These are phyloP conservation scores for Avena insularis DNA, from an alignment of 176 grass and related monocot genomes.

Conservation along the genomic window DNA sequence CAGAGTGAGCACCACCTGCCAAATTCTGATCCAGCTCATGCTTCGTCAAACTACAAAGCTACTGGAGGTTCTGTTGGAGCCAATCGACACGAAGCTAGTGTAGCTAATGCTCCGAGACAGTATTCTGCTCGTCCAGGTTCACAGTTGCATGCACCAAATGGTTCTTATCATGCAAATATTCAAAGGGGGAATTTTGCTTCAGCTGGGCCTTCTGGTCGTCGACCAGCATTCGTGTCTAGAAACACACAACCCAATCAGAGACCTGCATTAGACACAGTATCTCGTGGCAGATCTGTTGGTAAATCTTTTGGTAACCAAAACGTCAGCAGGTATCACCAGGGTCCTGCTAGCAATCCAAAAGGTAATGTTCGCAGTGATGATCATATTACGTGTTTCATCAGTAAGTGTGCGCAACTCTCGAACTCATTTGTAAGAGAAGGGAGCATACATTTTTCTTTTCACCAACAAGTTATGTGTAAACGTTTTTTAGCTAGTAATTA, in stretches of 20 bases:
- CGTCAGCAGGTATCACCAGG: constrained; percentile 52
- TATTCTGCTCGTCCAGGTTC: constrained; percentile 33
- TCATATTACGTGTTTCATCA: not conserved
- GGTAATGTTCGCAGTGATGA: constrained; percentile 50
- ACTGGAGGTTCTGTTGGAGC: constrained; percentile 54
- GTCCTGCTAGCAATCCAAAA: constrained; percentile 54
- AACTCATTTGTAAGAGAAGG: not conserved
- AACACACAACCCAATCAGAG: constrained; percentile 51
- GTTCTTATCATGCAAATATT: constrained; percentile 39
- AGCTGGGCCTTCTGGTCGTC: constrained; percentile 44
- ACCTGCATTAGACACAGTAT: constrained; percentile 37
- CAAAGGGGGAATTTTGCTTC: constrained; percentile 50
- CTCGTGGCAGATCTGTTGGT: constrained; percentile 52
- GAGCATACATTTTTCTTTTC: not conserved
- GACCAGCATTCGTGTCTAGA: constrained; percentile 51
- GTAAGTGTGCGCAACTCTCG: not conserved
- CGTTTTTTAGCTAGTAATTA: not conserved
- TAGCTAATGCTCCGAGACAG: constrained; percentile 49
- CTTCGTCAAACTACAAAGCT: constrained; percentile 40
- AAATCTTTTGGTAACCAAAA: constrained; percentile 55
- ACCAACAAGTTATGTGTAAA: not conserved
- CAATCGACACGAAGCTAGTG: constrained; percentile 47
- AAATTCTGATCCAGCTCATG: constrained; percentile 51
- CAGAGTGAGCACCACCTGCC: constrained; percentile 44
- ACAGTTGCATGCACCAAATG: constrained; percentile 46